phyloP scores from a whole-genome alignment of 83 land plant genomes.

The Picea abies region DNA sequence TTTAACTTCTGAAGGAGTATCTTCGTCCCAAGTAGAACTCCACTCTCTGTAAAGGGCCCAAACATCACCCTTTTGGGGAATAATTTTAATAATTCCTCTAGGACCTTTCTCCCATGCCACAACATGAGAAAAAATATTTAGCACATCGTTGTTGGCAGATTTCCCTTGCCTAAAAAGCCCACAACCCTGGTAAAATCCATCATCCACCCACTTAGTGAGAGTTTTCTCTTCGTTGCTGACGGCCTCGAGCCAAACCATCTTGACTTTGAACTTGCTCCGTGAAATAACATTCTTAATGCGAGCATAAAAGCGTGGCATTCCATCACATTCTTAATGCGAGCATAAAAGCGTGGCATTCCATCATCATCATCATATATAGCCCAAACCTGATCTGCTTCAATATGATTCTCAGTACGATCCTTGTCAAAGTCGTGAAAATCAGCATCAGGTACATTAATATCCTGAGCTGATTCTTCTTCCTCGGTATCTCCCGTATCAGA shows the following conservation, averaged over 20 bases:
- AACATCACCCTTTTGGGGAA: slow-evolving; percentile 64
- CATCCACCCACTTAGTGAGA: slow-evolving; percentile 26
- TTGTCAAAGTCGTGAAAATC: slow-evolving; percentile 72
- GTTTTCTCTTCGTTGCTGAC: slow-evolving; percentile 19
- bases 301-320: slow-evolving; percentile 77
- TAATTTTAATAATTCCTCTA: slow-evolving; percentile 19
- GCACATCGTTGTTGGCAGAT: slow-evolving; percentile 20
- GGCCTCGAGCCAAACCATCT: slow-evolving; percentile 60
- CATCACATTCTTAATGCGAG: slow-evolving; percentile 45
- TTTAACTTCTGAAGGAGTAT: slow-evolving; percentile 52
- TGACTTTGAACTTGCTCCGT: slow-evolving; percentile 29
- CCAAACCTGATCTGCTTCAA: slow-evolving; percentile 65
- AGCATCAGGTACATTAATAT: slow-evolving; percentile 50
- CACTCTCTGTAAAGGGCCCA: slow-evolving; percentile 83
- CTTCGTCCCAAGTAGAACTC: slow-evolving; percentile 52
- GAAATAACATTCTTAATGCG: slow-evolving; percentile 35
- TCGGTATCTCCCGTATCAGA: background rate
- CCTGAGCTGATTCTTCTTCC: background rate
- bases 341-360: slow-evolving; percentile 85
- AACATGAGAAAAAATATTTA: slow-evolving; percentile 68
- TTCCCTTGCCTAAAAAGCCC: slow-evolving; percentile 60
- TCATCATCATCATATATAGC: slow-evolving; percentile 70
- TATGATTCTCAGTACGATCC: slow-evolving; percentile 23
- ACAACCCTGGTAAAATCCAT: slow-evolving; percentile 68
- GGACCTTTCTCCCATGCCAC: slow-evolving; percentile 35